A percentile compares a stretch with the other conserved stretches of the same genome.
Conservation (phyloP, 441 rosid species). For the Bruguiera hainesii region DNA sequence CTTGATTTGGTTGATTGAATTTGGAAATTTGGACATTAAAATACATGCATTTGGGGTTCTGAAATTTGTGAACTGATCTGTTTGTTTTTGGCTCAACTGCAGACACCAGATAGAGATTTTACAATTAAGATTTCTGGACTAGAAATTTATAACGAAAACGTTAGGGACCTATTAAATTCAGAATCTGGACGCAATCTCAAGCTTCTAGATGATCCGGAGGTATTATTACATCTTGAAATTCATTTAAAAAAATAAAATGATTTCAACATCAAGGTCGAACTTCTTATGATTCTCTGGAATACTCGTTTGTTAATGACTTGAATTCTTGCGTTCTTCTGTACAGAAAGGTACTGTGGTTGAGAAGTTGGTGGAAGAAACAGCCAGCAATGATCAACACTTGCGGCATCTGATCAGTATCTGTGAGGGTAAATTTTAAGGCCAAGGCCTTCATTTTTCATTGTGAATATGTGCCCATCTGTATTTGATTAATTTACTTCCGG, state of each 20-base stretch:
- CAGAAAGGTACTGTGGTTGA: slow-evolving; percentile 98
- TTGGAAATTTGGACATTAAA: neutral
- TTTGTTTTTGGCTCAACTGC: slow-evolving; percentile 28
- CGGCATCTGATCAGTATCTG: slow-evolving; percentile 79
- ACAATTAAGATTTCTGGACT: slow-evolving; percentile 89
- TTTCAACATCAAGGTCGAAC: neutral
- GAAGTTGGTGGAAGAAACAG: slow-evolving; percentile 89
- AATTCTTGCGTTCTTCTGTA: slow-evolving; percentile 12
- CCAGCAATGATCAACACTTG: slow-evolving; percentile 70
- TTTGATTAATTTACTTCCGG: slow-evolving; percentile 16
- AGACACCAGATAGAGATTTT: slow-evolving; percentile 96
- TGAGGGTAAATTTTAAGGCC: slow-evolving; percentile 62
- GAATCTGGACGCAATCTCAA: slow-evolving; percentile 90
- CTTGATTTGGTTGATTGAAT: neutral
- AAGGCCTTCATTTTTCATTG: slow-evolving; percentile 2
- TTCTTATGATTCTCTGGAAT: slow-evolving; percentile 7
- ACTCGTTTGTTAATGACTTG: slow-evolving; percentile 1
- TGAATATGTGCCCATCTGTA: slow-evolving; percentile 3
- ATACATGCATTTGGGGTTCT: neutral
- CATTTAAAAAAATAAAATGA: too few species aligned
- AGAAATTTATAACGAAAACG: slow-evolving; percentile 97
- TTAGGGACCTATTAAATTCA: slow-evolving; percentile 78
- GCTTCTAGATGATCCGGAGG: slow-evolving; percentile 99
- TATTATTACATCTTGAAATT: slow-evolving; percentile 32
- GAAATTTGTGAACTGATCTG: slow-evolving; percentile 3